Base-by-base conservation (phyloP, 2,329 filamentous ascomycete species). In the Fusarium pilosicola region DNA sequence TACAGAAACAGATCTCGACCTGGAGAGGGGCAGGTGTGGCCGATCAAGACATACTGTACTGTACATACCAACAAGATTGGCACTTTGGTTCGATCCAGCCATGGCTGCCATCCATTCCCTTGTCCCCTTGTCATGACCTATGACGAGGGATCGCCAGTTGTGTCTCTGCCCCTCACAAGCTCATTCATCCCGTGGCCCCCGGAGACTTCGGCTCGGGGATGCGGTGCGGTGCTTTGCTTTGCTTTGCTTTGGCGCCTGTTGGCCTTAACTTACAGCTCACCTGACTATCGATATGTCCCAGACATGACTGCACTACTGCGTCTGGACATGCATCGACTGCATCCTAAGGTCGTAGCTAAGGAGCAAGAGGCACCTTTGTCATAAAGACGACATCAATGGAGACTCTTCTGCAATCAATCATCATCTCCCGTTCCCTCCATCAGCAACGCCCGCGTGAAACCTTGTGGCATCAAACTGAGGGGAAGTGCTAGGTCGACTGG, bases 141-240 rank as follows among this genome's bases (percentile, higher is more conserved):
- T 77, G 75, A 77, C 75, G 75, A 77, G 61, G 65, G 75, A 77
- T 77, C 75, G 75, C 68, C 75, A 68, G 65, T 64, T 70, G 39
- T 54, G n/a, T 26, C 45, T 32, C 46, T 59, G 55, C 69, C 68
- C 72, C 72, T 73, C 72, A 41, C 38, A 55, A 20, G 36, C 51
- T 41, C 51, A n/a, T 41, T 44, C 49, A 20, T 62, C 42, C 58
- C 63, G 62, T 69, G 52, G 45, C 63, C 70, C 69, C 74, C 77
- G 73, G 74, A 76, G 65, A 30, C 73, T 73, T 77, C 76, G 72
- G 76, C 68, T 78, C 55, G 62, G 68, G 62, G 74, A 73, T 74
- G 62, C 73, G 65, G 65, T 77, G 59, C 70, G 69, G 32, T 34
- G 14, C 32, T n/a, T n/a, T n/a, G n/a, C n/a, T n/a, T n/a, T 76